A percentile compares a stretch with the other conserved stretches of the same genome.
phyloP scores from a whole-genome alignment of 1,284 basidiomycete genomes.

The Cutaneotrichosporon sp. region DNA sequence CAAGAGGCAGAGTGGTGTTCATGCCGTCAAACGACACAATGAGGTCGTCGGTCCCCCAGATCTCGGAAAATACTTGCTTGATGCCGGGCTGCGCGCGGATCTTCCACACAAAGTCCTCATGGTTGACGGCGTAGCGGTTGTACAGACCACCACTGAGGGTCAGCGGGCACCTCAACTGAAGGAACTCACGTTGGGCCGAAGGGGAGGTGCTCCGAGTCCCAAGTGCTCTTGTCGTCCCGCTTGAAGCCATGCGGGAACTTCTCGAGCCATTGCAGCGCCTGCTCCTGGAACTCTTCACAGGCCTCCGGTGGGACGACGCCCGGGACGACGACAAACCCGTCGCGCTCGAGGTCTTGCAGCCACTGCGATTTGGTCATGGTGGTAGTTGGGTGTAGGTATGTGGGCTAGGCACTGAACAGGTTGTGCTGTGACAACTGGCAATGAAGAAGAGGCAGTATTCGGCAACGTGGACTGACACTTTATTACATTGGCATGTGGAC shows the following conservation, averaged over 20 bases:
- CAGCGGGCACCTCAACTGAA: neutral
- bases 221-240: slow-evolving; percentile 35
- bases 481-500: too few relatives aligned
- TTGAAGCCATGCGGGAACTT: slow-evolving; percentile 35
- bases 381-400: neutral
- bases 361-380: slow-evolving; percentile 21
- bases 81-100: slow-evolving; percentile 33
- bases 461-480: too few relatives aligned
- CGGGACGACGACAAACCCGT: slow-evolving; percentile 26
- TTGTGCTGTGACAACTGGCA: too few relatives aligned
- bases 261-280: slow-evolving; percentile 26
- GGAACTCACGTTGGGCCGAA: slow-evolving; percentile 23
- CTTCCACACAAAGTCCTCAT: slow-evolving; percentile 42
- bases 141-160: slow-evolving; percentile 26
- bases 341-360: slow-evolving; percentile 21
- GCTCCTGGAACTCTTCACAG: slow-evolving; percentile 18
- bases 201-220: slow-evolving; percentile 32
- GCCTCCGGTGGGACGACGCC: slow-evolving; percentile 12
- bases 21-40: slow-evolving; percentile 37
- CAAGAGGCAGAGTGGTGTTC: slow-evolving; percentile 23
- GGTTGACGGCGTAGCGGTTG: slow-evolving; percentile 31
- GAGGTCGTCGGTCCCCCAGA: slow-evolving; percentile 44
- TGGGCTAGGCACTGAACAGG: too few relatives aligned
- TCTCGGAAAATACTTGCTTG: slow-evolving; percentile 31
- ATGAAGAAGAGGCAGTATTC: too few relatives aligned